Evolutionary conservation across 2,329 filamentous ascomycete species (phyloP).

Genomic region (Macrophomina tecta): DNA sequence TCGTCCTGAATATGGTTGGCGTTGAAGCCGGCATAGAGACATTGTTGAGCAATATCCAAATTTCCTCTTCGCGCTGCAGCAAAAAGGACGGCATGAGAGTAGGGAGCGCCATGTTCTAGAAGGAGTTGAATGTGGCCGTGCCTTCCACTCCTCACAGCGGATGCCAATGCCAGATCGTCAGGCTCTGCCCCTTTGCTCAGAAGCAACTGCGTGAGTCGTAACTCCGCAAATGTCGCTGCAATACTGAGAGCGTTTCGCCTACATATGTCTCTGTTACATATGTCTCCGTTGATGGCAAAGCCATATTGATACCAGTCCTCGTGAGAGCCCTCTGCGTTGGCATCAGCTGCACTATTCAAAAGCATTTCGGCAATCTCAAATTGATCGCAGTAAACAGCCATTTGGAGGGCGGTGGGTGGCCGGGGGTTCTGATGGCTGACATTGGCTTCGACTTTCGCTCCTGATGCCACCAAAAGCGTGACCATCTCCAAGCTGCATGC

Average conservation of each 20-base stretch:
- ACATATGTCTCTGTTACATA: too few relatives aligned
- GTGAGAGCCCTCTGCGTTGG: background rate
- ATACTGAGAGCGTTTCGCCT: background rate
- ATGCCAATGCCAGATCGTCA: background rate
- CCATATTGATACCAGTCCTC: too few relatives aligned
- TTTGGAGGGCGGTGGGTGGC: background rate
- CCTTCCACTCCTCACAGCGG: background rate
- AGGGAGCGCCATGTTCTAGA: background rate
- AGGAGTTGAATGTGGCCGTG: background rate
- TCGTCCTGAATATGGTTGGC: background rate
- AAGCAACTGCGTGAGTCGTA: background rate
- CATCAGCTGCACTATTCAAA: background rate
- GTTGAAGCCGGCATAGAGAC: background rate
- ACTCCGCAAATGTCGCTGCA: background rate
- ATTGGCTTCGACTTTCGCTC: background rate
- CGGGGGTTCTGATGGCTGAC: background rate
- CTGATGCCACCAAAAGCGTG: background rate
- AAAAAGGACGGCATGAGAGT: background rate
- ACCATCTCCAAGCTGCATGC: background rate
- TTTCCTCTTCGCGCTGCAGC: background rate
- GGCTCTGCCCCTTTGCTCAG: background rate
- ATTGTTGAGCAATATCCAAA: background rate
- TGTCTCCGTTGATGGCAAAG: too few relatives aligned
- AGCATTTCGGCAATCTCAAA: background rate
- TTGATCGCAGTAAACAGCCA: background rate